Evolutionary conservation across 306 rosid genomes (phyloP), one percentile per base, ranked within the genome.

Genomic region (Castanospermum australe): DNA sequence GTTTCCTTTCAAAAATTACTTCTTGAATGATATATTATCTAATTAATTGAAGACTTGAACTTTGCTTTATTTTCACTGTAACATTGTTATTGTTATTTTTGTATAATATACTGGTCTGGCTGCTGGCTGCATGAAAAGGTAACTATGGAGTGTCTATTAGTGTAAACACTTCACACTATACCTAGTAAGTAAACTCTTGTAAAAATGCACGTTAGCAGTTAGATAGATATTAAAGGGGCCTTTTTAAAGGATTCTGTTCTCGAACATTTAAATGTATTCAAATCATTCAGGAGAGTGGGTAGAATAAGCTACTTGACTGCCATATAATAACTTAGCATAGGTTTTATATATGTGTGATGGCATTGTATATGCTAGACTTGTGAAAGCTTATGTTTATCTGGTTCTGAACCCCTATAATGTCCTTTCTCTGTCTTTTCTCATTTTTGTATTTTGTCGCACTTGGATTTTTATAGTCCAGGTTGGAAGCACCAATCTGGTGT

Each of bases 211-310:
- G 41, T 24, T 62, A 42, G 11, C 24, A 54, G 71, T 76, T 82
- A 61, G 76, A 67, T 55, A 32, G 67, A 56, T 78, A 78, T 67
- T 82, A 44, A 52, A 76, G 30, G 20, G 33, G 6, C 11, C 81
- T 11, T 62, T 69, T 62, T 52, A 30, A 77, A 25, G 61, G n/a
- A 62, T 61, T 70, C 69, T 71, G 45, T n/a, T 77, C 24, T 38
- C n/a, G 36, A 36, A 32, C 67, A 67, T 67, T 15, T 18, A 44
- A 36, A 15, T 18, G 51, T 4, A 55, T 56, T 48, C 14, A 2
- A 70, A 45, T 55, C 18, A 21, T 24, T 50, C 17, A 30, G 44
- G 15, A 38, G 61, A 54, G 82, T 63, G 9, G 79, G 75, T 82
- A 30, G 41, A 51, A 71, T 63, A 24, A 65, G 32, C 79, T 64